phyloP scores from a whole-genome alignment of 768 basidiomycete species.

The Leccinum longicurvipes region DNA sequence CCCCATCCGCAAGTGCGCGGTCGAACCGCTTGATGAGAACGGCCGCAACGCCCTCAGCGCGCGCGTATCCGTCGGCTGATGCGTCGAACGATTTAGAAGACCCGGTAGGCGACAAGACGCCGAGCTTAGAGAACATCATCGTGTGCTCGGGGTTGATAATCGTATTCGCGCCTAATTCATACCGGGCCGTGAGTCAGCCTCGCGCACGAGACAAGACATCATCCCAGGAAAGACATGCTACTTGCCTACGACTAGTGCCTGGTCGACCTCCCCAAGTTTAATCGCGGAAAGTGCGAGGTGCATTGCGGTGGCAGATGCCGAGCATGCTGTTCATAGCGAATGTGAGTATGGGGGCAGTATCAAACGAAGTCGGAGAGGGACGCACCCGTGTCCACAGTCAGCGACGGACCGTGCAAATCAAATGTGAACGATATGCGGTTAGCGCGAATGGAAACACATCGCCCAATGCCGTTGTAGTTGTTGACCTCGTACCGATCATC shows the following conservation, averaged over 20 bases:
- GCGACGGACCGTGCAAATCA: no score
- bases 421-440: no score
- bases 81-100: slow-evolving; percentile 33
- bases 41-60: slow-evolving; percentile 29
- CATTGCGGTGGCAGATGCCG: slow-evolving; percentile 42
- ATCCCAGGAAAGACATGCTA: neutral
- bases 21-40: slow-evolving; percentile 35
- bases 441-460: no score
- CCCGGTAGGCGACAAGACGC: slow-evolving; percentile 34
- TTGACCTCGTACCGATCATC: slow-evolving; percentile 27
- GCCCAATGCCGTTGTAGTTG: slow-evolving; percentile 27
- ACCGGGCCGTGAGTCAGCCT: neutral
- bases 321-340: slow-evolving; percentile 36
- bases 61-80: slow-evolving; percentile 30
- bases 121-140: slow-evolving; percentile 26
- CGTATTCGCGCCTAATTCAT: slow-evolving; percentile 22
- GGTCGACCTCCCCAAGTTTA: no score
- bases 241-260: slow-evolving; percentile 38
- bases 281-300: slow-evolving; percentile 49
- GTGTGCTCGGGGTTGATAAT: no score
- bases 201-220: neutral
- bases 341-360: neutral
- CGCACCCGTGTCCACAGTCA: no score
- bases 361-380: no score
- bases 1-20: slow-evolving; percentile 27